phyloP scores from a whole-genome alignment of 352 stramenopile genomes.

The Phytophthora tentaculata region DNA sequence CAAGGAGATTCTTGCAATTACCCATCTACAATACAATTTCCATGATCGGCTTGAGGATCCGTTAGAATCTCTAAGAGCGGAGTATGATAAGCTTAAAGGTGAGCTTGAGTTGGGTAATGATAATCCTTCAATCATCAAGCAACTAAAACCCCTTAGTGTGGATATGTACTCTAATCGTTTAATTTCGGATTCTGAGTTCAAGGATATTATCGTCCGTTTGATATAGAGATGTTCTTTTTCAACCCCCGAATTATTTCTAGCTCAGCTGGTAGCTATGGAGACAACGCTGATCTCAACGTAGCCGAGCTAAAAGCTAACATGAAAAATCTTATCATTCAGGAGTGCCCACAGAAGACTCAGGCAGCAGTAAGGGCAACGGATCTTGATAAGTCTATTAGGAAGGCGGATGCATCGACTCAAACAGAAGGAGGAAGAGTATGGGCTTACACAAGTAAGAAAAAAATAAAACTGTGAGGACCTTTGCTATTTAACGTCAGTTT shows the following conservation, averaged over 20 bases:
- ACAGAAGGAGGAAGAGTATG: slow-evolving; percentile 19
- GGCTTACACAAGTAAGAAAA: slow-evolving; percentile 19
- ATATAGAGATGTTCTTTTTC: slow-evolving; percentile 32
- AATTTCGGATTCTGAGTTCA: slow-evolving; percentile 27
- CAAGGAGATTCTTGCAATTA: slow-evolving; percentile 10
- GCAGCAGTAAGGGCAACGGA: slow-evolving; percentile 6
- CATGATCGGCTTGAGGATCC: neutral
- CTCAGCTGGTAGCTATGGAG: slow-evolving; percentile 28
- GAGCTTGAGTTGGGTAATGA: too few species aligned
- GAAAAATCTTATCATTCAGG: slow-evolving; percentile 18
- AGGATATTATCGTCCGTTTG: slow-evolving; percentile 14
- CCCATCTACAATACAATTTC: slow-evolving; percentile 4
- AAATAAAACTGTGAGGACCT: slow-evolving; percentile 22
- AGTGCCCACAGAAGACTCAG: neutral
- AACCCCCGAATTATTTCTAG: slow-evolving; percentile 25
- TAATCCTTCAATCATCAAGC: slow-evolving; percentile 2
- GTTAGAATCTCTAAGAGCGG: slow-evolving; percentile 15
- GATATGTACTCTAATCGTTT: slow-evolving; percentile 33
- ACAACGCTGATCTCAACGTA: slow-evolving; percentile 27
- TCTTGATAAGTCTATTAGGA: slow-evolving; percentile 17
- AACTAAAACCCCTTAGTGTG: slow-evolving; percentile 14
- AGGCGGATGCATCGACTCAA: slow-evolving; percentile 22
- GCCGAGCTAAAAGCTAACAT: slow-evolving; percentile 20
- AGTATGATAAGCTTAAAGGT: neutral
- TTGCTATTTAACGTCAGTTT: slow-evolving; percentile 17